Percentiles rank a stretch among this genome's conserved stretches.
Evolutionary conservation across 805 yeast genomes (phyloP).

Genomic region (Kluyveromyces aestuarii): DNA sequence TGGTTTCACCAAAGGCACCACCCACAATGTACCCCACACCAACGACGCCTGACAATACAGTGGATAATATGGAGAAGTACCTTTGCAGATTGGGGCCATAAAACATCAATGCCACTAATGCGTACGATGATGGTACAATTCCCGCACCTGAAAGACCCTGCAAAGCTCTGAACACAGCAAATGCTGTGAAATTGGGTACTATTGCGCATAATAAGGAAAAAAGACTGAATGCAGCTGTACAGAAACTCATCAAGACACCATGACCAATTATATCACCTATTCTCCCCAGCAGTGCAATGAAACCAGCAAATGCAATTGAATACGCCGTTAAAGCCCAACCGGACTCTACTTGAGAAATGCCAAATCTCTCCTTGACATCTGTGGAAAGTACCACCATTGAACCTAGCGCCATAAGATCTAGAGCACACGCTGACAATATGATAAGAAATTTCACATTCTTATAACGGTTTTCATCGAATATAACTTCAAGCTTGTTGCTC

Average conservation of each 20-base stretch:
- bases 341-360: not conserved
- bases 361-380: not conserved
- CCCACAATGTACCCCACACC: conserved; percentile 36
- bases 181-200: conserved; percentile 28
- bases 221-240: conserved; percentile 18
- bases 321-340: conserved; percentile 37
- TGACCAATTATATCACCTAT: conserved; percentile 36
- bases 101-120: conserved; percentile 26
- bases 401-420: not conserved
- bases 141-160: conserved; percentile 39
- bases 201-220: conserved; percentile 30
- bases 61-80: conserved; percentile 22
- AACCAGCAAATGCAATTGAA: conserved; percentile 37
- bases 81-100: conserved; percentile 20
- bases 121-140: conserved; percentile 31
- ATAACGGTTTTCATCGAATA: not conserved
- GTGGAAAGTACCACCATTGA: not conserved
- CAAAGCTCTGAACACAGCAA: conserved; percentile 36
- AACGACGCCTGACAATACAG: conserved; percentile 23
- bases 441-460: not conserved
- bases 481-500: too few relatives aligned
- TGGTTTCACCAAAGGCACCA: conserved; percentile 34
- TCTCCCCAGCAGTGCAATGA: conserved; percentile 36
- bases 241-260: conserved; percentile 22
- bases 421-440: not conserved